Evolutionary conservation across 2,329 filamentous ascomycete species (phyloP).

Genomic region (Alternaria brassicicola): DNA sequence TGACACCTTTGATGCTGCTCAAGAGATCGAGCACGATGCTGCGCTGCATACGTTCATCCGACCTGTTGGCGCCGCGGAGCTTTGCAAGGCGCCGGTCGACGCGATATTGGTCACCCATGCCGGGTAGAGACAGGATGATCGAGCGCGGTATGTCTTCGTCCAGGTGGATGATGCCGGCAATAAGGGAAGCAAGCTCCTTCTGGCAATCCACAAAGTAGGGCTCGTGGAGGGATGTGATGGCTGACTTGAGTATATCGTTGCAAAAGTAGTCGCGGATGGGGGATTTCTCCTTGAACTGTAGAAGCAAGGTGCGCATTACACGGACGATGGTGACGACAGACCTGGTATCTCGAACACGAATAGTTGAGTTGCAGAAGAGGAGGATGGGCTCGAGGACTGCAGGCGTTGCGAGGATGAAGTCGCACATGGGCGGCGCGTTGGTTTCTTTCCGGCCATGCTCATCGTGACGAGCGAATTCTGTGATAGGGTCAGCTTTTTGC

Average conservation of each 20-base stretch:
- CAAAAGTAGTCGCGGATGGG: constrained; percentile 86
- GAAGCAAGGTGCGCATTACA: constrained; percentile 83
- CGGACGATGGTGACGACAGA: constrained; percentile 85
- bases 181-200: constrained; percentile 85
- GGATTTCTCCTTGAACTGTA: constrained; percentile 69
- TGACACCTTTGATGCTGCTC: constrained; percentile 85
- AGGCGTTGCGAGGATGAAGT: constrained; percentile 80
- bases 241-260: constrained; percentile 85
- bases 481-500: background rate
- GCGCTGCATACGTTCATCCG: constrained; percentile 75
- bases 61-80: constrained; percentile 52
- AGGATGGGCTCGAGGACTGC: constrained; percentile 85
- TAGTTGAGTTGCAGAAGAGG: constrained; percentile 87
- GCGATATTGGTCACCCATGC: constrained; percentile 67
- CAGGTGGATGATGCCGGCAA: constrained; percentile 80
- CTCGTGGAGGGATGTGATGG: constrained; percentile 89
- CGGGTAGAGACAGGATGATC: constrained; percentile 80
- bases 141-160: constrained; percentile 76
- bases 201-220: constrained; percentile 97
- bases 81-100: constrained; percentile 62
- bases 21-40: constrained; percentile 83
- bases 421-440: constrained; percentile 69
- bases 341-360: constrained; percentile 86
- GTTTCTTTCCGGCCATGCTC: constrained; percentile 44
- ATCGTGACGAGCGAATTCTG: constrained; percentile 42